Conservation (phyloP, 1,284 basidiomycete species). For the Somion occarium region DNA sequence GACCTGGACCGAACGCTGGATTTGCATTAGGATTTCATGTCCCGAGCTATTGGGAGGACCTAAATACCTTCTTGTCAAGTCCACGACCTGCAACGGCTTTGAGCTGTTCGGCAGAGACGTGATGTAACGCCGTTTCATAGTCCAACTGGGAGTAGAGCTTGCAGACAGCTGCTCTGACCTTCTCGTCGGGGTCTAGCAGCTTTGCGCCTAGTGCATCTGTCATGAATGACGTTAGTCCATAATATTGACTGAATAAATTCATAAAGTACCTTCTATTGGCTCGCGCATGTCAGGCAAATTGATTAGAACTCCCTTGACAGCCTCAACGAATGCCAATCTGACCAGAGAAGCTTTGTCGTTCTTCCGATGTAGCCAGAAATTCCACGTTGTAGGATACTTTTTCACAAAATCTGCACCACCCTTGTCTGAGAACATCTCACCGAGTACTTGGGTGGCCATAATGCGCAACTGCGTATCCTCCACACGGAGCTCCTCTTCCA, state of each 20-base stretch:
- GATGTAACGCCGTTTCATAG: constrained; percentile 86
- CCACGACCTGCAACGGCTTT: constrained; percentile 67
- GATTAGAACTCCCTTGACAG: constrained; percentile 55
- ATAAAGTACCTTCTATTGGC: constrained; percentile 64
- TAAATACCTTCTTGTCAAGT: constrained; percentile 81
- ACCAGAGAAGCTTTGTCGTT: constrained; percentile 76
- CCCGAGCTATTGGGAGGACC: background rate
- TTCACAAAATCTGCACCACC: constrained; percentile 68
- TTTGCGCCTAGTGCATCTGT: constrained; percentile 65
- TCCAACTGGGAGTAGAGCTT: constrained; percentile 81
- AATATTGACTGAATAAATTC: background rate
- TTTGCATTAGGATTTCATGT: constrained; percentile 2
- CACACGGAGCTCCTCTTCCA: constrained; percentile 87
- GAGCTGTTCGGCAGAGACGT: constrained; percentile 66
- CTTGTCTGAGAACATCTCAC: constrained; percentile 85
- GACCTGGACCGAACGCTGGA: constrained; percentile 68
- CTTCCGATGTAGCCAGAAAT: constrained; percentile 75
- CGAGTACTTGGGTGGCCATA: constrained; percentile 81
- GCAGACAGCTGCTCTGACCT: constrained; percentile 83
- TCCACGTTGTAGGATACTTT: constrained; percentile 86
- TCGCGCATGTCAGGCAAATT: constrained; percentile 67
- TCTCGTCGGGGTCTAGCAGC: constrained; percentile 87
- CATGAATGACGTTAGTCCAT: constrained; percentile 7
- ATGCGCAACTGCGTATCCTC: constrained; percentile 72
- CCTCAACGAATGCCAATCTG: constrained; percentile 78